Evolutionary conservation across 2,329 filamentous ascomycete genomes (phyloP).

Genomic region (Rhinocladiella mackenziei): DNA sequence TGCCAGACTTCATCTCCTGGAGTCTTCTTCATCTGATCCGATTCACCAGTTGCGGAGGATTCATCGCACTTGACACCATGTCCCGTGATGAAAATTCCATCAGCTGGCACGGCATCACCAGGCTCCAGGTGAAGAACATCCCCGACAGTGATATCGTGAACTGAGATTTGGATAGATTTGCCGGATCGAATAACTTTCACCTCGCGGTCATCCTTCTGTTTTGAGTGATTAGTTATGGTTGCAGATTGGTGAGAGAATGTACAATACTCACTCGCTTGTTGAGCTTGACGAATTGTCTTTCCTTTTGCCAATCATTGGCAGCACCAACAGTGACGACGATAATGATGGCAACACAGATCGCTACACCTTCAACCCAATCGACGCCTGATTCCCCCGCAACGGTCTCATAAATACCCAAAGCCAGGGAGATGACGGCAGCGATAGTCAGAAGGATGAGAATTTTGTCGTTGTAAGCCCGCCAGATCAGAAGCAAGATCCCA

Average conservation of each 20-base stretch:
- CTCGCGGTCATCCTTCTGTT: slow-evolving; percentile 57
- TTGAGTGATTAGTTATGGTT: background rate
- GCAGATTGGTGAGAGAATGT: slow-evolving; percentile 1
- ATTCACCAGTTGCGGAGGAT: slow-evolving; percentile 70
- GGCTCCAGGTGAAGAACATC: slow-evolving; percentile 66
- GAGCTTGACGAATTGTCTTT: slow-evolving; percentile 61
- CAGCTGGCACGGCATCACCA: slow-evolving; percentile 66
- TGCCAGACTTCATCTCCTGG: slow-evolving; percentile 57
- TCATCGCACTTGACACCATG: slow-evolving; percentile 68
- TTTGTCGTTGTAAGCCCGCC: slow-evolving; percentile 70
- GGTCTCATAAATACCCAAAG: slow-evolving; percentile 66
- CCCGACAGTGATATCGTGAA: slow-evolving; percentile 65
- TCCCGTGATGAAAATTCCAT: slow-evolving; percentile 65
- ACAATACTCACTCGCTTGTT: slow-evolving; percentile 45
- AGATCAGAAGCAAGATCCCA: slow-evolving; percentile 57
- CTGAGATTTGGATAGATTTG: slow-evolving; percentile 59
- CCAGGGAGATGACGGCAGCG: slow-evolving; percentile 65
- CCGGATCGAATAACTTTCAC: slow-evolving; percentile 66
- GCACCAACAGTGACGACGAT: slow-evolving; percentile 63
- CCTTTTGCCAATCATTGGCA: slow-evolving; percentile 65
- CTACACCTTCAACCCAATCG: slow-evolving; percentile 66
- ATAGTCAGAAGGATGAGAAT: slow-evolving; percentile 66
- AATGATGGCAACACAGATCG: slow-evolving; percentile 61
- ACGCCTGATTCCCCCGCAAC: slow-evolving; percentile 49
- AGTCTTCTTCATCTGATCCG: slow-evolving; percentile 66